Conservation (phyloP, 2,329 filamentous ascomycete species). For the Alternaria alternata region DNA sequence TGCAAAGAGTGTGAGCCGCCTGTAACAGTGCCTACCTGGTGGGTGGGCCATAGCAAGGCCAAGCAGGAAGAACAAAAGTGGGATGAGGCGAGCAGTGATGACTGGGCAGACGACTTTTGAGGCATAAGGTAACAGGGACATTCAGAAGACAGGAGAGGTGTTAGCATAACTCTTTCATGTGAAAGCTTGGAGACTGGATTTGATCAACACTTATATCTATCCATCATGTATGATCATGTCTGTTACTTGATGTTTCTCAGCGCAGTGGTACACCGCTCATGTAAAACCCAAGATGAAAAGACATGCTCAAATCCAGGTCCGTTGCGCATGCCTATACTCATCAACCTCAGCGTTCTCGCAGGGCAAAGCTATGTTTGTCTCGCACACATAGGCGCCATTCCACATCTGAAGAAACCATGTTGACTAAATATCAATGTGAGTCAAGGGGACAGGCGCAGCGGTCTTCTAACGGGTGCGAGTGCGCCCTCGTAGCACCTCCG, state of each 20-base stretch:
- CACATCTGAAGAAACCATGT: not conserved
- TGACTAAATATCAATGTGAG: not conserved
- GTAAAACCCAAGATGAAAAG: no score
- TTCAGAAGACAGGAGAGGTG: not conserved
- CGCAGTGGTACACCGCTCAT: no score
- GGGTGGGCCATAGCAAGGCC: not conserved
- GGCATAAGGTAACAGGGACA: not conserved
- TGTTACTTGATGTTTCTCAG: no score
- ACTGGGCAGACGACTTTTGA: not conserved
- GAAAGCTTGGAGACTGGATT: not conserved
- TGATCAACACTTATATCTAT: not conserved
- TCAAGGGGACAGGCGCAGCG: not conserved
- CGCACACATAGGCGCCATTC: not conserved
- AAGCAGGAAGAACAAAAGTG: not conserved
- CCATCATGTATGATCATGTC: not conserved
- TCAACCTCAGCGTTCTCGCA: not conserved
- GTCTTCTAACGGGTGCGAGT: not conserved
- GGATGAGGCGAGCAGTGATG: not conserved
- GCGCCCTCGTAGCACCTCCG: slow-evolving; percentile 10
- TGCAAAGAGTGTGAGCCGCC: slow-evolving; percentile 10
- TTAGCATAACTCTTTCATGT: not conserved
- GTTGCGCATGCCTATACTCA: not conserved
- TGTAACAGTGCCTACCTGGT: not conserved
- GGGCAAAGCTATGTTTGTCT: not conserved
- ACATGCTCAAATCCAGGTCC: no score